Conservation (phyloP, 108 stramenopile species). For the Seminavis robusta region DNA sequence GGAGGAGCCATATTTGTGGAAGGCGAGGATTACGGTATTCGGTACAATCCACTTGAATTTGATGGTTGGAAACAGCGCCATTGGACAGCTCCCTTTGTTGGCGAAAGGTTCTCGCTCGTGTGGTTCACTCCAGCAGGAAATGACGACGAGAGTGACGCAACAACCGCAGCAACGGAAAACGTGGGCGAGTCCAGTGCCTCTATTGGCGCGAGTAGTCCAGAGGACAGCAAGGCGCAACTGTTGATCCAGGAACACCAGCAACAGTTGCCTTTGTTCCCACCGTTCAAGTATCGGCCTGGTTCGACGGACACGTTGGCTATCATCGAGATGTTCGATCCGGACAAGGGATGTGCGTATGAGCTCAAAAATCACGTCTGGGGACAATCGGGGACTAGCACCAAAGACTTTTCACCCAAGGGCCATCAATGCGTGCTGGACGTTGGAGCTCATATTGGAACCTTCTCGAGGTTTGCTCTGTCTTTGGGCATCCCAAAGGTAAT, state of each 20-base stretch:
- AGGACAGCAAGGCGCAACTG: constrained; percentile 18
- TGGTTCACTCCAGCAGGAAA: constrained; percentile 81
- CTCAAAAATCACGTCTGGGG: constrained; percentile 3
- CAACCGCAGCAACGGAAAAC: too few relatives aligned
- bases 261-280: constrained; percentile 25
- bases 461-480: constrained; percentile 36
- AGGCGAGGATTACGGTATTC: constrained; percentile 52
- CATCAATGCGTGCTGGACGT: constrained; percentile 43
- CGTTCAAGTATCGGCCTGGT: constrained; percentile 24
- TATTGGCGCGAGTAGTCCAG: too few relatives aligned
- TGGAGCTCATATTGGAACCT: constrained; percentile 56
- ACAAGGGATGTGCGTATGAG: constrained; percentile 33
- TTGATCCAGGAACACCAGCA: constrained; percentile 22
- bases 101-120: constrained; percentile 87
- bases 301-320: constrained; percentile 54
- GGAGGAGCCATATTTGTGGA: constrained; percentile 84
- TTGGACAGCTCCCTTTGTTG: constrained; percentile 78
- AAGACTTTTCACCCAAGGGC: constrained; percentile 26
- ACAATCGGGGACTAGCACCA: not conserved
- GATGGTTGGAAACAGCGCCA: constrained; percentile 89
- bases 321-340: constrained; percentile 34
- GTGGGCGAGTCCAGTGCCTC: not conserved
- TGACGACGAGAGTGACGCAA: too few relatives aligned
- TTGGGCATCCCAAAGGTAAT: constrained; percentile 36
- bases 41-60: constrained; percentile 81